Base-by-base conservation (phyloP, 1,284 basidiomycete species). In the Sporisorium reilianum region DNA sequence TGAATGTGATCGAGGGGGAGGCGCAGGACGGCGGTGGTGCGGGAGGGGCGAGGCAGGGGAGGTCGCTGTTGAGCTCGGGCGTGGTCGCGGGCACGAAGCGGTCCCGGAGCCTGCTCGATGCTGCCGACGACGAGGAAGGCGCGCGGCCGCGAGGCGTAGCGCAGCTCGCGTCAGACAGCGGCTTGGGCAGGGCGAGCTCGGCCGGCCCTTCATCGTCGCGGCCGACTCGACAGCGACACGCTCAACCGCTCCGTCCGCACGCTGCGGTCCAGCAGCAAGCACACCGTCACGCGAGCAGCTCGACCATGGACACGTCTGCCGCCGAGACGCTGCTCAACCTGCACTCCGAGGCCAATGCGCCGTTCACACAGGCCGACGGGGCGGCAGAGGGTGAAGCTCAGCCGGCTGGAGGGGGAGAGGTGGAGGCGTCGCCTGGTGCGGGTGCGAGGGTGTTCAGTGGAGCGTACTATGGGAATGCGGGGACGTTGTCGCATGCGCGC, bases 1-100 rank as follows among this genome's bases (percentile, higher is more conserved):
- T 75, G 22, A 69, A 69, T 28, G 72, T 75, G 2, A 70, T 75
- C n/a, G 72, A 75, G 16, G 72, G 66, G 4, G 70, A 73, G 16
- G 20, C 34, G 1, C 49, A 30, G 34, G 54, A 52, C 8, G 49
- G 32, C 6, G 45, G 22, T 12, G 45, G 38, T 11, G 6, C 32
- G 16, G 38, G 12, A 11, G 44, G 42, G 16, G 44, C 41, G 41
- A 58, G 66, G 20, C 26, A 30, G 49, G 58, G 52, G 2, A 50
- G 55, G 22, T 72, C 69, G 36, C 22, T 59, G 26, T 38, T 61
- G 52, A 55, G 57, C 52, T 44, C 55, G 5, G 61, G 53, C 11
- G 55, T 61, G 8, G 20, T 62, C 2, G 70, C 62, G 16, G 70
- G 70, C 4, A 51, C 50, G 16, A 74, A 74, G 48, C 41, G 71